These are phyloP conservation scores for Pichia deserticola DNA, from an alignment of 805 yeast genomes.

Conservation along the genomic window DNA sequence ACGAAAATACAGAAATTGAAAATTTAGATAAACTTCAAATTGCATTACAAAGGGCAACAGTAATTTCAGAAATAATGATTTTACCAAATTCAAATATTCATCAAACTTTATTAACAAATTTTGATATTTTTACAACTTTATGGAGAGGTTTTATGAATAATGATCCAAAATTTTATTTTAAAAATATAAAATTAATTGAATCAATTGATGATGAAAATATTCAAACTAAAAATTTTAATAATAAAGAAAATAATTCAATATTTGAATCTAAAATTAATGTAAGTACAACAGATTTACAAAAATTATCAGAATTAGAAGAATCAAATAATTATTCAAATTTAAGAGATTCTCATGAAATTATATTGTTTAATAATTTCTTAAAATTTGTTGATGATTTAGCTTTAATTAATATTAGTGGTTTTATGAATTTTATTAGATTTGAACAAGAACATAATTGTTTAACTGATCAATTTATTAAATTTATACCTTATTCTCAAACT, in stretches of 20 bases:
- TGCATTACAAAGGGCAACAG: constrained; percentile 21
- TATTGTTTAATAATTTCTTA: constrained; percentile 45
- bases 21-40: constrained; percentile 10
- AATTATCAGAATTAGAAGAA: constrained; percentile 11
- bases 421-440: constrained; percentile 59
- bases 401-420: constrained; percentile 72
- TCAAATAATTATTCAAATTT: constrained; percentile 20
- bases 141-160: constrained; percentile 29
- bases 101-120: constrained; percentile 17
- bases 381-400: constrained; percentile 79
- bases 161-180: constrained; percentile 13
- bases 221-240: constrained; percentile 14
- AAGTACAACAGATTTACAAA: constrained; percentile 12
- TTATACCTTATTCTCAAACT: constrained; percentile 76
- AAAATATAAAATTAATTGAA: constrained; percentile 1
- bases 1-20: not conserved
- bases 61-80: constrained; percentile 25
- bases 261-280: constrained; percentile 24
- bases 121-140: constrained; percentile 17
- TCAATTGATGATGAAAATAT: constrained; percentile 3
- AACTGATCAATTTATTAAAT: constrained; percentile 68
- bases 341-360: constrained; percentile 22
- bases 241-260: constrained; percentile 14
- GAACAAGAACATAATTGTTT: constrained; percentile 33
- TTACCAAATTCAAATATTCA: constrained; percentile 19